phyloP scores from a whole-genome alignment of 1,284 basidiomycete genomes.

The Ganoderma leucocontextum region DNA sequence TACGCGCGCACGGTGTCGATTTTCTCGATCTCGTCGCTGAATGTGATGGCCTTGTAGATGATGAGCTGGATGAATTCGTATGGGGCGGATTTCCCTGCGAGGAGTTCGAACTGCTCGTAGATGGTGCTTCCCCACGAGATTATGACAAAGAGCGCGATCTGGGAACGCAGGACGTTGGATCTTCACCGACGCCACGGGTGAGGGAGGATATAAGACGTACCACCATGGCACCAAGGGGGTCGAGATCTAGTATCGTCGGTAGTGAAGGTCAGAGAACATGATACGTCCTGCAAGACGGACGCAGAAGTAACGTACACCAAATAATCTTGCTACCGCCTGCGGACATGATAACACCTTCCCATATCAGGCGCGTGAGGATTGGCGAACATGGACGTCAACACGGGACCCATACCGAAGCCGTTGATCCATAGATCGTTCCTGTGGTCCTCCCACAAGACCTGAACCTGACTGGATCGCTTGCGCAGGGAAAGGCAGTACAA shows the following conservation, averaged over 20 bases:
- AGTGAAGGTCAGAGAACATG: not conserved
- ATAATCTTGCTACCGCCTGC: conserved; percentile 87
- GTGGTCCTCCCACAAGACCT: conserved; percentile 95
- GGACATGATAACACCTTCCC: conserved; percentile 86
- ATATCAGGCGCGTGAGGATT: conserved; percentile 30
- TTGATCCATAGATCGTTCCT: conserved; percentile 91
- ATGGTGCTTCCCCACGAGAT: conserved; percentile 81
- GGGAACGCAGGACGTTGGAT: conserved; percentile 18
- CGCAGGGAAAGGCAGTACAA: conserved; percentile 86
- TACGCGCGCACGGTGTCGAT: conserved; percentile 92
- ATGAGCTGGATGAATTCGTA: conserved; percentile 91
- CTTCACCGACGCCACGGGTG: not conserved
- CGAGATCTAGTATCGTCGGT: conserved; percentile 60
- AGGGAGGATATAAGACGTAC: conserved; percentile 49
- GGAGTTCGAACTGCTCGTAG: conserved; percentile 82
- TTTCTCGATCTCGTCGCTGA: conserved; percentile 84
- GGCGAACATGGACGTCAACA: not conserved
- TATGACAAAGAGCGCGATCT: conserved; percentile 86
- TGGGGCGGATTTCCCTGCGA: conserved; percentile 94
- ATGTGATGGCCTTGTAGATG: conserved; percentile 93
- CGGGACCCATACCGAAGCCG: conserved; percentile 59
- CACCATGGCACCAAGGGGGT: conserved; percentile 83
- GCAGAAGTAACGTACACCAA: conserved; percentile 69
- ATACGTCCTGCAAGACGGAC: not conserved
- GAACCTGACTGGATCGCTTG: conserved; percentile 87